phyloP scores from a whole-genome alignment of 1,284 basidiomycete species.

The Sphagnurus paluster region DNA sequence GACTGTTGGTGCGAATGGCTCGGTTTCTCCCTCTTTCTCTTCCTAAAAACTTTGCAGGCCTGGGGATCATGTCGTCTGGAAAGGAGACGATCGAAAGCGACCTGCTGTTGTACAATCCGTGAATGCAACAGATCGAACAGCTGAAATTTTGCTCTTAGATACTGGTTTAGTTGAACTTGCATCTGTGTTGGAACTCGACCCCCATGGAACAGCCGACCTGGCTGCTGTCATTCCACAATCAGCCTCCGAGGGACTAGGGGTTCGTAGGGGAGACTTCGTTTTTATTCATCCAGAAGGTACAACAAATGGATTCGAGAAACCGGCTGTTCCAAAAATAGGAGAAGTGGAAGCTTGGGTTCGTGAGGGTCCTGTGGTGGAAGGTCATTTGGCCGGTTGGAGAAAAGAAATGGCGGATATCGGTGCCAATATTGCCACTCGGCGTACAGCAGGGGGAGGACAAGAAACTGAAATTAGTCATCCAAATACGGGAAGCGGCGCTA shows the following conservation, averaged over 20 bases:
- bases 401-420: conserved; percentile 69
- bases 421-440: conserved; percentile 50
- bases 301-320: conserved; percentile 66
- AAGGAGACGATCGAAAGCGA: conserved; percentile 65
- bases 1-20: conserved; percentile 73
- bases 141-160: conserved; percentile 58
- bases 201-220: conserved; percentile 65
- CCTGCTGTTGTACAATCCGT: conserved; percentile 82
- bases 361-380: conserved; percentile 53
- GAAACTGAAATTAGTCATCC: conserved; percentile 50
- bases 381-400: conserved; percentile 64
- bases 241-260: conserved; percentile 66
- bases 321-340: conserved; percentile 74
- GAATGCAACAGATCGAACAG: conserved; percentile 72
- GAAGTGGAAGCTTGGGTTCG: conserved; percentile 79
- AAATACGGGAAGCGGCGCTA: conserved; percentile 39
- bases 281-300: conserved; percentile 69
- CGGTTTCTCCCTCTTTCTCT: too few relatives aligned
- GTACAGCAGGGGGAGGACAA: conserved; percentile 36
- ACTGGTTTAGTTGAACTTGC: conserved; percentile 63
- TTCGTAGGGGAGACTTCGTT: conserved; percentile 82
- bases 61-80: conserved; percentile 89
- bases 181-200: conserved; percentile 86
- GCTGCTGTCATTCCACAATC: conserved; percentile 39
- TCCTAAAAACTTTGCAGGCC: too few relatives aligned